These are phyloP conservation scores for Citrus sp. DNA, from an alignment of 345 rosid genomes.

Conservation along the genomic window DNA sequence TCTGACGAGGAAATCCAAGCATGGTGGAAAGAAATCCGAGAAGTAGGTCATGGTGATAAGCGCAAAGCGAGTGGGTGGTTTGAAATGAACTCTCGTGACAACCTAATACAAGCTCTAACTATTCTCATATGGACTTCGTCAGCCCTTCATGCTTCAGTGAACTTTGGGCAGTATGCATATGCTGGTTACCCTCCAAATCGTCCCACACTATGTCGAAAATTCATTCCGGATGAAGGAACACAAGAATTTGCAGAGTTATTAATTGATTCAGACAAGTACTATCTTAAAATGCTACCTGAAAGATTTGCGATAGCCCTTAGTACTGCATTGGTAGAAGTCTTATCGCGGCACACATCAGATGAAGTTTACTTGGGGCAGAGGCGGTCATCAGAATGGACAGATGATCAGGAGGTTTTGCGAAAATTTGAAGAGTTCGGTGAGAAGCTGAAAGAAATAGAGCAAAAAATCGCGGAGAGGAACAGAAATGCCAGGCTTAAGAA, in stretches of 20 bases:
- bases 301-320: conserved; percentile 37
- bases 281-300: conserved; percentile 44
- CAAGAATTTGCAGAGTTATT: conserved; percentile 31
- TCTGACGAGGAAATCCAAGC: conserved; percentile 52
- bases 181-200: conserved; percentile 55
- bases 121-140: conserved; percentile 62
- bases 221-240: conserved; percentile 52
- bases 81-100: conserved; percentile 29
- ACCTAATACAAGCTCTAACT: conserved; percentile 41
- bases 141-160: conserved; percentile 55
- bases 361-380: conserved; percentile 56
- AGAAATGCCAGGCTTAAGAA: conserved; percentile 34
- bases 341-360: conserved; percentile 49
- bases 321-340: conserved; percentile 42
- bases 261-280: conserved; percentile 41
- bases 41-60: conserved; percentile 54
- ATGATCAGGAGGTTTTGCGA: conserved; percentile 27
- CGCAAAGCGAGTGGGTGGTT: conserved; percentile 49
- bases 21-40: conserved; percentile 62
- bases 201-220: conserved; percentile 38
- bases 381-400: conserved; percentile 33
- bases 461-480: conserved; percentile 42
- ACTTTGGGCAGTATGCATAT: conserved; percentile 59
- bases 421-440: conserved; percentile 32
- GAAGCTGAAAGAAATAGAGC: conserved; percentile 35